A percentile compares a stretch with the other conserved stretches of the same genome.
These are phyloP conservation scores for Elsinoe arachidis DNA, from an alignment of 2,329 filamentous ascomycete species.

Conservation along the genomic window DNA sequence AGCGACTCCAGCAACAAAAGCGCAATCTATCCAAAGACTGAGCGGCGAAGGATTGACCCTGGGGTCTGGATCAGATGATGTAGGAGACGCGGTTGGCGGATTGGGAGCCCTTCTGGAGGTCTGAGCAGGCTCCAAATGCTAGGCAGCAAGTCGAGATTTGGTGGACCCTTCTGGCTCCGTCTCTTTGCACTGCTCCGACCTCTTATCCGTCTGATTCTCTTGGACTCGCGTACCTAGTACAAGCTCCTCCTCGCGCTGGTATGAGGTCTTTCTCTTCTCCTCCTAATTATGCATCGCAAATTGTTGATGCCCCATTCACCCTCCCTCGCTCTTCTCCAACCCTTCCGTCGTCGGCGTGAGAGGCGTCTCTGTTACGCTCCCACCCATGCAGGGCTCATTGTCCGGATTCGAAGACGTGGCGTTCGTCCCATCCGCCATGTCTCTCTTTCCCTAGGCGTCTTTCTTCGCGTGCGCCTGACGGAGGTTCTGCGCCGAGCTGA, in stretches of 20 bases:
- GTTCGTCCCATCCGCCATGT: slow-evolving; percentile 12
- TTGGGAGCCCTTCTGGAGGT: too few relatives aligned
- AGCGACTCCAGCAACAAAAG: too few relatives aligned
- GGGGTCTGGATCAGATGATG: too few relatives aligned
- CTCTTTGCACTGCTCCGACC: neutral
- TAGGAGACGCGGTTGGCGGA: too few relatives aligned
- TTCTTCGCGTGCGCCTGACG: slow-evolving; percentile 44
- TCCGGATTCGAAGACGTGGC: neutral
- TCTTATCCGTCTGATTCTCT: neutral
- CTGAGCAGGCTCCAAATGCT: too few relatives aligned
- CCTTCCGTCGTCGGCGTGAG: neutral
- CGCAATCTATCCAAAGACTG: too few relatives aligned
- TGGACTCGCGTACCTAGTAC: neutral
- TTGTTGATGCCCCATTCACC: neutral
- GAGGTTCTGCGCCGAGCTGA: slow-evolving; percentile 43
- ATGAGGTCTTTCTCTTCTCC: neutral
- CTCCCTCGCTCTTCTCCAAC: neutral
- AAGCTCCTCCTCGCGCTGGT: neutral
- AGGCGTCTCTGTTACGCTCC: neutral
- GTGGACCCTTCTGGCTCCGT: neutral
- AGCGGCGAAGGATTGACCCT: too few relatives aligned
- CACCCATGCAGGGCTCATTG: neutral
- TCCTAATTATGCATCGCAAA: neutral
- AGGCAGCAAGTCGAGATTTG: too few relatives aligned
- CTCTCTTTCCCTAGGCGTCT: slow-evolving; percentile 31